A percentile compares a stretch with the other conserved stretches of the same genome.
Evolutionary conservation across 2,329 filamentous ascomycete genomes (phyloP).

Genomic region (Iodosphaeria phyllophila): DNA sequence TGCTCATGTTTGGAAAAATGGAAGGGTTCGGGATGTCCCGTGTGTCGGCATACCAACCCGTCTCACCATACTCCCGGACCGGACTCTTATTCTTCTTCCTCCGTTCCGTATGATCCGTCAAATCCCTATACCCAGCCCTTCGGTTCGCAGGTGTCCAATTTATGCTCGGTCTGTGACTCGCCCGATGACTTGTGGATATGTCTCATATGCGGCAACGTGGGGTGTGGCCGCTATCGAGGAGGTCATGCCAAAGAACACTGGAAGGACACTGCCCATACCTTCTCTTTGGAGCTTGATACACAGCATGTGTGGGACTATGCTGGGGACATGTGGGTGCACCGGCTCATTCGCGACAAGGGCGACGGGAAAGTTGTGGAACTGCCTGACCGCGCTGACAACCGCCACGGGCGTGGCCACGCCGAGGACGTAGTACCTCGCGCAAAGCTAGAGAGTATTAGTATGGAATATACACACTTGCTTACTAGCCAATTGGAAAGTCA

Average conservation of each 20-base stretch:
- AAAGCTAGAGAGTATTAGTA: constrained; percentile 58
- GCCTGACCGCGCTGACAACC: constrained; percentile 29
- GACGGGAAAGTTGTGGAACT: constrained; percentile 86
- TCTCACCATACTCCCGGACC: constrained; percentile 7
- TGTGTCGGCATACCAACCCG: constrained; percentile 69
- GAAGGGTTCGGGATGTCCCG: constrained; percentile 84
- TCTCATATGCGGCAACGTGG: constrained; percentile 79
- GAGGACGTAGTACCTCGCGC: constrained; percentile 53
- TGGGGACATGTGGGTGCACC: constrained; percentile 87
- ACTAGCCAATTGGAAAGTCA: constrained; percentile 88
- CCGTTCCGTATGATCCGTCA: constrained; percentile 20
- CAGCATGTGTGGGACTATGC: constrained; percentile 98
- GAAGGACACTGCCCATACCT: constrained; percentile 76
- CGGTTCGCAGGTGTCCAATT: constrained; percentile 40
- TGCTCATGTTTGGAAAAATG: constrained; percentile 92
- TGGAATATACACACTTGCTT: constrained; percentile 88
- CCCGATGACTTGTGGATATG: constrained; percentile 85
- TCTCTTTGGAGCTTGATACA: constrained; percentile 79
- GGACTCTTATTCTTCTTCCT: constrained; percentile 6
- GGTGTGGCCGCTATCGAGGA: constrained; percentile 85
- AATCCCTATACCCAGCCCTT: constrained; percentile 36
- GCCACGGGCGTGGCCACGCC: constrained; percentile 18
- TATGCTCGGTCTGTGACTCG: constrained; percentile 68
- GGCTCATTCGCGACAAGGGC: constrained; percentile 82
- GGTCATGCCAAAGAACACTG: constrained; percentile 90